Conservation (phyloP, 208 protist species). For the Wallacemonas sp. region DNA sequence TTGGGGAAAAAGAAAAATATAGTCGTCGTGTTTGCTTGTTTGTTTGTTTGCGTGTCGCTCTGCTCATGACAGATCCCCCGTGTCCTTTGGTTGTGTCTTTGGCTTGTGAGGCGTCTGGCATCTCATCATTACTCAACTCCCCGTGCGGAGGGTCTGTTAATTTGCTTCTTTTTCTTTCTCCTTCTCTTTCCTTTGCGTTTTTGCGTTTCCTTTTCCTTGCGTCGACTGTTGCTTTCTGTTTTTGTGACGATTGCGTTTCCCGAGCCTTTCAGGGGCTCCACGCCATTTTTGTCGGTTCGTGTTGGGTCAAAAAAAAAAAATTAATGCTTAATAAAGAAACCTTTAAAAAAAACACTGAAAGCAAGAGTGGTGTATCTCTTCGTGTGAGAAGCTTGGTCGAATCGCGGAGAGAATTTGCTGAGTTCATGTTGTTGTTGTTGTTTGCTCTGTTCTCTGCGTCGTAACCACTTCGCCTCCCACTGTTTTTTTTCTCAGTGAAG, state of each 20-base stretch:
- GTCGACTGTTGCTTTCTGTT: slow-evolving; percentile 9
- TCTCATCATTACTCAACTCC: slow-evolving; percentile 11
- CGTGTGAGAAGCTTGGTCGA: no score
- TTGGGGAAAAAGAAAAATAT: slow-evolving; percentile 3
- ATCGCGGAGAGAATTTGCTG: no score
- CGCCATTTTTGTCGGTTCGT: no score
- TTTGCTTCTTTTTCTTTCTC: slow-evolving; percentile 14
- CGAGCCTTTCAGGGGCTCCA: no score
- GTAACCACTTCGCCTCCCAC: no score
- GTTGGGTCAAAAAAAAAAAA: slow-evolving; percentile 5
- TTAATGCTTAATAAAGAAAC: background rate
- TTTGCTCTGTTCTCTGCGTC: no score
- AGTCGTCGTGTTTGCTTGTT: slow-evolving; percentile 12
- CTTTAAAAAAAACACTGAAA: background rate
- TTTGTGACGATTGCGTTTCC: background rate
- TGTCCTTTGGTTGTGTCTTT: no score
- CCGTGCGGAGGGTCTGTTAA: no score
- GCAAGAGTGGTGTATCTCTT: background rate
- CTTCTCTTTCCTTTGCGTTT: slow-evolving; percentile 1
- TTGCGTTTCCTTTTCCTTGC: background rate
- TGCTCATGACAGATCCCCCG: background rate
- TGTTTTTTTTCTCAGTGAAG: no score
- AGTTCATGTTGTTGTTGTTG: no score
- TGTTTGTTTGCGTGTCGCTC: slow-evolving; percentile 14
- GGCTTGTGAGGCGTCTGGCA: no score